Evolutionary conservation across 164 flowering plant genomes (phyloP).

Genomic region (Santalum album): DNA sequence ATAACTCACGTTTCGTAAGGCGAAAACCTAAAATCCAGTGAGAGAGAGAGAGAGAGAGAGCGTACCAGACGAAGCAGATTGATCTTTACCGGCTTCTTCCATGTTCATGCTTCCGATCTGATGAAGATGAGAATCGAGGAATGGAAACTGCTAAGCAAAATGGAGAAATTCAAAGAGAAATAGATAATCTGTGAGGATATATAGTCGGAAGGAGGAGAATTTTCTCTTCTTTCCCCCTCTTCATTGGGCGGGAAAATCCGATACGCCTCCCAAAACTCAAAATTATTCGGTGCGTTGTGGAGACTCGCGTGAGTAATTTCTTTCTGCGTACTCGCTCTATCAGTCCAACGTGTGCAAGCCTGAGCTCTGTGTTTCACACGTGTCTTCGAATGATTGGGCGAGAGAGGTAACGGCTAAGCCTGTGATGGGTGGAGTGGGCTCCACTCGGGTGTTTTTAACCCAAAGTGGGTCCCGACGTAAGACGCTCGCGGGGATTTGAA

Average conservation of each 20-base stretch:
- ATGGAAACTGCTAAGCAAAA: neutral
- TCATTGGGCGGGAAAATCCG: too few species aligned
- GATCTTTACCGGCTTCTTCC: conserved; percentile 32
- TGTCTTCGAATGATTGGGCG: neutral
- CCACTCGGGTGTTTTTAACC: too few species aligned
- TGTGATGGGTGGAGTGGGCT: neutral
- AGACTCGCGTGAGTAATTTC: too few species aligned
- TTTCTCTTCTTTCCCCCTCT: neutral
- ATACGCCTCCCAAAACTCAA: too few species aligned
- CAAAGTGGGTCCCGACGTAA: neutral
- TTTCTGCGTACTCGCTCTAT: too few species aligned
- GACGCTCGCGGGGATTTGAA: neutral
- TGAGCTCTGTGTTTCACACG: neutral
- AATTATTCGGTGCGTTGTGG: too few species aligned
- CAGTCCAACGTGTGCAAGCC: neutral
- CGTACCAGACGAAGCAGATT: conserved; percentile 25
- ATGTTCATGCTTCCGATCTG: conserved; percentile 6
- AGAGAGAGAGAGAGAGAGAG: neutral
- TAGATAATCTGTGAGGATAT: neutral
- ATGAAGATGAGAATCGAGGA: neutral
- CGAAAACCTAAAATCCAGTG: neutral
- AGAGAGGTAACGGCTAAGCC: neutral
- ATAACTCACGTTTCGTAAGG: neutral
- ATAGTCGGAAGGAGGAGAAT: neutral
- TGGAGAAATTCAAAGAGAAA: neutral